These are phyloP conservation scores for Tritrichomonas musculus DNA, from an alignment of 208 protist species.

Conservation along the genomic window DNA sequence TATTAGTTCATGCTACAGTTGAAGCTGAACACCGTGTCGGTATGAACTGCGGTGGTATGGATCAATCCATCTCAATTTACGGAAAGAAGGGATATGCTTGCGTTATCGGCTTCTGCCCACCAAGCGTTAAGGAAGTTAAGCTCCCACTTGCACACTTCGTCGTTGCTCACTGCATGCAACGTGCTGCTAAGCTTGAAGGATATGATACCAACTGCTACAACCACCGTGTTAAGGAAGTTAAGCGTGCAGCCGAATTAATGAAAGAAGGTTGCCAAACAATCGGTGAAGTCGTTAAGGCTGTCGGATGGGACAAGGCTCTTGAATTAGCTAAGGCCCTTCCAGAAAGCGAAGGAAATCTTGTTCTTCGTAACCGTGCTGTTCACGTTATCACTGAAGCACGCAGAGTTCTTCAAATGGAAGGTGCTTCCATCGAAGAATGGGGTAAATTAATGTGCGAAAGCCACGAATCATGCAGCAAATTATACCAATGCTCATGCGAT, in stretches of 20 bases:
- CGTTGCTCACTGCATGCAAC: neutral
- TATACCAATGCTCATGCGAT: slow-evolving; percentile 17
- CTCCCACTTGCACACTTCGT: slow-evolving; percentile 18
- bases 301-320: neutral
- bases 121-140: neutral
- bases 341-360: neutral
- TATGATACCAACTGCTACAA: slow-evolving; percentile 1
- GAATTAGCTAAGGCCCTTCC: neutral
- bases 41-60: slow-evolving; percentile 32
- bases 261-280: neutral
- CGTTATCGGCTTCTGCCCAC: neutral
- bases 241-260: neutral
- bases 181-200: neutral
- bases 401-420: slow-evolving; percentile 9
- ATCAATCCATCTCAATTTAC: neutral
- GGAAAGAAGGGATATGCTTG: neutral
- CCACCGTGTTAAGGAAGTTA: slow-evolving; percentile 1
- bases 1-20: neutral
- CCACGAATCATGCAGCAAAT: neutral
- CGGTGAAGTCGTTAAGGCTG: neutral
- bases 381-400: slow-evolving; percentile 8
- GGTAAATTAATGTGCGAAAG: slow-evolving; percentile 7
- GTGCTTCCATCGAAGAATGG: neutral
- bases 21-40: slow-evolving; percentile 30
- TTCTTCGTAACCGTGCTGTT: neutral